phyloP scores from a whole-genome alignment of 257 asterid species.

The Mentha longifolia region DNA sequence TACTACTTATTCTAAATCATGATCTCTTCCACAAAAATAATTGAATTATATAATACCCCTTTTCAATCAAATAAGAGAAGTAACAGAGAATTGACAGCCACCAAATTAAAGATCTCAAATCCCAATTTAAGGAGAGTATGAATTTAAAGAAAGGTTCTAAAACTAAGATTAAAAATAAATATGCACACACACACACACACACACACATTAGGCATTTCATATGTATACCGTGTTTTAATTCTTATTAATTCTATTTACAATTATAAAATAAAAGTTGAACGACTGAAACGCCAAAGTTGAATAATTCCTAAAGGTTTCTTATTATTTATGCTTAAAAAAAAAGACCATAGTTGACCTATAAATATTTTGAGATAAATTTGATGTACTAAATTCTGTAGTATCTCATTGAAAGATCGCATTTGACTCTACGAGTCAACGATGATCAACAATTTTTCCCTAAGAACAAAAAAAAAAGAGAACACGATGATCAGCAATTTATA shows the following conservation, averaged over 20 bases:
- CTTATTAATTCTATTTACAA: too few relatives aligned
- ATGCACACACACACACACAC: too few relatives aligned
- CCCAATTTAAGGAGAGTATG: neutral
- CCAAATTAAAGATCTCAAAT: constrained; percentile 6
- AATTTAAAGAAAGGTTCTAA: neutral
- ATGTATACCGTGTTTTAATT: too few relatives aligned
- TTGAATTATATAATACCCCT: neutral
- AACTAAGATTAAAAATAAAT: neutral
- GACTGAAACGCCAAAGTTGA: neutral
- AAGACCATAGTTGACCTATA: constrained; percentile 1
- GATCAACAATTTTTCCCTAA: neutral
- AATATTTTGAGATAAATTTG: neutral
- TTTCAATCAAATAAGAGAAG: neutral
- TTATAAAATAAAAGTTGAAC: neutral
- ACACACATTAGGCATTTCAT: too few relatives aligned
- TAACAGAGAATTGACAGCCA: constrained; percentile 16
- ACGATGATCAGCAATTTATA: too few relatives aligned
- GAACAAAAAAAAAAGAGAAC: too few relatives aligned
- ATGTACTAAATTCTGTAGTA: neutral
- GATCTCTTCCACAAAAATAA: neutral
- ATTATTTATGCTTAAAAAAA: neutral
- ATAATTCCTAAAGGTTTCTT: neutral
- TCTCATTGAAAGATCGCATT: neutral
- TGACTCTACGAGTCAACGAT: neutral
- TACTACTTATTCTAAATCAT: too few relatives aligned